Percentiles rank a stretch among this genome's conserved stretches.
phyloP scores from a whole-genome alignment of 1,284 basidiomycete species.

The Mycocalia duriaeana region DNA sequence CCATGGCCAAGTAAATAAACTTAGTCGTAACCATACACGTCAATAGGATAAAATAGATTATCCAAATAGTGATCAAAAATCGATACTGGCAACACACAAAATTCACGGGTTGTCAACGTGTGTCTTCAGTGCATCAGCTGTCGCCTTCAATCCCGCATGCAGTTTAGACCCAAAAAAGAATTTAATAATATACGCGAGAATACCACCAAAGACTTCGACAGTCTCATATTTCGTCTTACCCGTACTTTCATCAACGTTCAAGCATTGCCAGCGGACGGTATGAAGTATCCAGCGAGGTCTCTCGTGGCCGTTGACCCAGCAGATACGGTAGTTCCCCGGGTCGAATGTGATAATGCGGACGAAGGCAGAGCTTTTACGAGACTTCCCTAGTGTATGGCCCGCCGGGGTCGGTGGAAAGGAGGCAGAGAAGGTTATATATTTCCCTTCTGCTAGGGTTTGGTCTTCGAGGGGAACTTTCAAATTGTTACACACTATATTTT shows the following conservation, averaged over 20 bases:
- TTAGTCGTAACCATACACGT: too few relatives aligned
- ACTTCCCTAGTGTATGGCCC: slow-evolving; percentile 28
- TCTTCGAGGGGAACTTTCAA: slow-evolving; percentile 36
- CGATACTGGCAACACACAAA: too few relatives aligned
- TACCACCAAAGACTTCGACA: slow-evolving; percentile 55
- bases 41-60: too few relatives aligned
- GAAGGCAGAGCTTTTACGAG: slow-evolving; percentile 31
- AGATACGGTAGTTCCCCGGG: slow-evolving; percentile 43
- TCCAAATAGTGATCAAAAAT: too few relatives aligned
- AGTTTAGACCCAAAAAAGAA: slow-evolving; percentile 41
- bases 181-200: slow-evolving; percentile 51
- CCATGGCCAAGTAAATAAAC: too few relatives aligned
- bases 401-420: slow-evolving; percentile 56
- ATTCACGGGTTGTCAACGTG: too few relatives aligned
- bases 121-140: slow-evolving; percentile 54
- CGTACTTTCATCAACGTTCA: slow-evolving; percentile 39
- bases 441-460: slow-evolving; percentile 45
- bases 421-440: slow-evolving; percentile 42
- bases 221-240: slow-evolving; percentile 63
- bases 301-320: slow-evolving; percentile 47
- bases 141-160: slow-evolving; percentile 43
- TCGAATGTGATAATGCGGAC: slow-evolving; percentile 46
- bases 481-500: slow-evolving; percentile 44
- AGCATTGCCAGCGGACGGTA: slow-evolving; percentile 60
- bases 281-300: slow-evolving; percentile 45